A percentile compares a stretch with the other conserved stretches of the same genome.
Conservation (phyloP, 192 early-diverging fungal species). For the Coemansia sp. region DNA sequence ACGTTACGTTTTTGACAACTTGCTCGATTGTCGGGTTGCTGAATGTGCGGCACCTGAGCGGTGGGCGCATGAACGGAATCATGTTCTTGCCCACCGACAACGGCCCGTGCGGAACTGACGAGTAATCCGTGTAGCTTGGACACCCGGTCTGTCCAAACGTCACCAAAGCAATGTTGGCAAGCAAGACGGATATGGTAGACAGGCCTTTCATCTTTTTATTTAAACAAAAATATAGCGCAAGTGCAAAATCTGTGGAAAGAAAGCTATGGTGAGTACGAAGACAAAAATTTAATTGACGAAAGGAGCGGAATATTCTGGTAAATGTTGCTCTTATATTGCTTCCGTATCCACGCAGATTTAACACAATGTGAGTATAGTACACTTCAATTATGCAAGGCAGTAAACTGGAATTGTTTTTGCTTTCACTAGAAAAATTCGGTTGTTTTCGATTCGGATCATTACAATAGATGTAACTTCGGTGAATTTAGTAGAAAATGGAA, state of each 20-base stretch:
- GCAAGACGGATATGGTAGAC: neutral
- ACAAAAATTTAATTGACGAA: no score
- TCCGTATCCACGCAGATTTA: neutral
- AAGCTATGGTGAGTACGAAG: neutral
- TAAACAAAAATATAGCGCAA: neutral
- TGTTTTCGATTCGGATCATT: neutral
- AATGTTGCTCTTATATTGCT: neutral
- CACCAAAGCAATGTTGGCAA: neutral
- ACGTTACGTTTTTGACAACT: conserved; percentile 30
- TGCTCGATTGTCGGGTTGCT: conserved; percentile 52
- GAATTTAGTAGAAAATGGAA: neutral
- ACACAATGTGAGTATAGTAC: conserved; percentile 8
- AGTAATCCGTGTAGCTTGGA: conserved; percentile 47
- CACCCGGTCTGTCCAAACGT: conserved; percentile 9
- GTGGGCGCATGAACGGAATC: conserved; percentile 51
- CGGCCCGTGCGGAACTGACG: conserved; percentile 22
- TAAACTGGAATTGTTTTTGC: neutral
- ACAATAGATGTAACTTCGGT: neutral
- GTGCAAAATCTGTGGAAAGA: neutral
- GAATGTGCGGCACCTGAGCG: conserved; percentile 55
- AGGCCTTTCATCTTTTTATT: neutral
- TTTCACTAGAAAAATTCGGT: neutral
- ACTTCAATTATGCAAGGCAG: conserved; percentile 6
- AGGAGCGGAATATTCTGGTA: no score
- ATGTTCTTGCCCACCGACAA: conserved; percentile 18